Percentiles rank a stretch among this genome's conserved stretches.
Evolutionary conservation across 176 grass and related monocot genomes (phyloP).

Genomic region (Aegilops tauschii): DNA sequence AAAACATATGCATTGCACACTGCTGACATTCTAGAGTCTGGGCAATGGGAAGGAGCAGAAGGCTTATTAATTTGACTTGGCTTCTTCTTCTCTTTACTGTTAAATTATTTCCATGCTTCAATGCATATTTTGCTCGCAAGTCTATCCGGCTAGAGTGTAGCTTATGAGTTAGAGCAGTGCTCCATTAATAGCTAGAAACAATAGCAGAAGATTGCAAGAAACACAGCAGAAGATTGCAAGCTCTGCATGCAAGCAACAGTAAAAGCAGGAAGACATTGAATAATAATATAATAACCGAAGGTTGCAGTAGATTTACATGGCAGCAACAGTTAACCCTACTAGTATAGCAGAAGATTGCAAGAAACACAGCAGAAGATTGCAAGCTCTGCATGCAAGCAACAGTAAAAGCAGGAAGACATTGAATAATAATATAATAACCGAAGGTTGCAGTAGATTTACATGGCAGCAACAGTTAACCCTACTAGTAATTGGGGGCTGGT

Average conservation of each 20-base stretch:
- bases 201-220: constrained; percentile 33
- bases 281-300: constrained; percentile 4
- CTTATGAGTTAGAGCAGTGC: constrained; percentile 33
- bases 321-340: constrained; percentile 33
- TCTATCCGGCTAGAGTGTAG: constrained; percentile 32
- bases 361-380: constrained; percentile 24
- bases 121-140: constrained; percentile 1
- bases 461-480: constrained; percentile 37
- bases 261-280: constrained; percentile 33
- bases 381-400: constrained; percentile 25
- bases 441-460: constrained; percentile 51
- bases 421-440: constrained; percentile 10
- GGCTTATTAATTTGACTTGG: neutral
- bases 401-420: constrained; percentile 35
- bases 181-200: constrained; percentile 39
- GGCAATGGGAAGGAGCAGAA: neutral
- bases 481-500: constrained; percentile 4
- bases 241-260: constrained; percentile 32
- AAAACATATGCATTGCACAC: constrained; percentile 12
- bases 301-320: constrained; percentile 50
- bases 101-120: constrained; percentile 1
- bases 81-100: constrained; percentile 22
- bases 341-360: constrained; percentile 30
- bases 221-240: constrained; percentile 33
- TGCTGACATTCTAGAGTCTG: constrained; percentile 31